A percentile compares a stretch with the other conserved stretches of the same genome.
These are phyloP conservation scores for Verticillium dahliae DNA, from an alignment of 2,329 filamentous ascomycete genomes.

Conservation along the genomic window DNA sequence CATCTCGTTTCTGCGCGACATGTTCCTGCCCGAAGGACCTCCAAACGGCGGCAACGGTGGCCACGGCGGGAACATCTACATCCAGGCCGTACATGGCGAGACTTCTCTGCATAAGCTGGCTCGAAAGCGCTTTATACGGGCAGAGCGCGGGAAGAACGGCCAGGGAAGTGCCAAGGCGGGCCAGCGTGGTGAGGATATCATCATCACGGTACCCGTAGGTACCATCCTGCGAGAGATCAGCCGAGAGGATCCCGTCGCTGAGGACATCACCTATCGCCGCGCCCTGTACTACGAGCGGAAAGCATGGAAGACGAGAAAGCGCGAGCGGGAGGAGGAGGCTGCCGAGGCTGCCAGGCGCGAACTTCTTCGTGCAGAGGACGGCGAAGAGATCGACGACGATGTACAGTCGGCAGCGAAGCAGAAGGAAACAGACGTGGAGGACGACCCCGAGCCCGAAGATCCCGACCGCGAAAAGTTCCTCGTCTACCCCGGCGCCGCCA, in stretches of 20 bases:
- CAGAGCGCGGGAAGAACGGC: slow-evolving; percentile 69
- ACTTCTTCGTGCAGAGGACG: slow-evolving; percentile 7
- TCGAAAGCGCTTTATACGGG: slow-evolving; percentile 66
- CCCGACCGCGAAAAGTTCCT: slow-evolving; percentile 69
- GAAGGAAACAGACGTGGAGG: slow-evolving; percentile 19
- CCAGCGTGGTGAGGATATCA: slow-evolving; percentile 74
- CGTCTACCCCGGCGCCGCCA: slow-evolving; percentile 71
- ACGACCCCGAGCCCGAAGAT: slow-evolving; percentile 34
- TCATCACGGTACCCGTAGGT: slow-evolving; percentile 87
- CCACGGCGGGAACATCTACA: slow-evolving; percentile 85
- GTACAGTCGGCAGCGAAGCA: slow-evolving; percentile 1
- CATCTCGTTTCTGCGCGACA: slow-evolving; percentile 88
- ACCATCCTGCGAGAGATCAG: slow-evolving; percentile 82
- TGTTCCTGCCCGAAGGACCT: slow-evolving; percentile 81
- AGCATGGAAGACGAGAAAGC: slow-evolving; percentile 9
- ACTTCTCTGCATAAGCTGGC: slow-evolving; percentile 91
- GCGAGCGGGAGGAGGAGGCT: slow-evolving; percentile 8
- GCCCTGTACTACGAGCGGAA: slow-evolving; percentile 8
- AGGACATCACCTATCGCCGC: slow-evolving; percentile 41
- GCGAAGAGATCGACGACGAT: slow-evolving; percentile 1
- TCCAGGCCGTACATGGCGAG: slow-evolving; percentile 85
- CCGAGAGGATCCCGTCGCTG: slow-evolving; percentile 67
- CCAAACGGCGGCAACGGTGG: slow-evolving; percentile 94
- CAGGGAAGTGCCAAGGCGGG: slow-evolving; percentile 70
- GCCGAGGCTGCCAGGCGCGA: slow-evolving; percentile 5